These are phyloP conservation scores for Linderniella brevidens DNA, from an alignment of 257 asterid species.

Conservation along the genomic window DNA sequence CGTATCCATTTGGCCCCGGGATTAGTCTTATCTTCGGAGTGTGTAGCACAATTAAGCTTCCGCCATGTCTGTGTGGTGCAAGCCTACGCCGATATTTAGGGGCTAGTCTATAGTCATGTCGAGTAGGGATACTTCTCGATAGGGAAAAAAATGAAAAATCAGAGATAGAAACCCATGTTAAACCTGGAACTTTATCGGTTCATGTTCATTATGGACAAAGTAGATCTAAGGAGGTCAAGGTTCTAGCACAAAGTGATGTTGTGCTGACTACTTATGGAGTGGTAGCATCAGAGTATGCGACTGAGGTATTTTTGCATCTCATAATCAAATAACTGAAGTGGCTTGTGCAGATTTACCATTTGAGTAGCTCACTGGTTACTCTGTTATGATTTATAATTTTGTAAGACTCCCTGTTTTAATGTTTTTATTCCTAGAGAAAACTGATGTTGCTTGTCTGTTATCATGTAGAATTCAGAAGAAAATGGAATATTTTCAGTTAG, in stretches of 20 bases:
- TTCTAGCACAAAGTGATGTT: conserved; percentile 67
- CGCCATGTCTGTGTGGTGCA: no score
- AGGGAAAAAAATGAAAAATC: no score
- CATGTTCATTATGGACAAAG: conserved; percentile 87
- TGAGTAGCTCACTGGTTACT: no score
- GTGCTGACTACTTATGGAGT: conserved; percentile 93
- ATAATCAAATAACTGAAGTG: conserved; percentile 10
- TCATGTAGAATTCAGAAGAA: conserved; percentile 55
- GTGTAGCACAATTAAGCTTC: no score
- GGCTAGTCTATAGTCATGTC: no score
- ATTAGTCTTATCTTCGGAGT: no score
- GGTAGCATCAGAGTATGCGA: conserved; percentile 69
- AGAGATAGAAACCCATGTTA: conserved; percentile 83
- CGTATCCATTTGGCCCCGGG: no score
- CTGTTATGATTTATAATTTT: not conserved
- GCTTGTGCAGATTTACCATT: not conserved
- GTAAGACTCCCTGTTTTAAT: not conserved
- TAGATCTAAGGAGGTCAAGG: conserved; percentile 68
- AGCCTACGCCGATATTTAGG: no score
- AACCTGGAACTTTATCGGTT: conserved; percentile 58
- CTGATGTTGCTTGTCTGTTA: not conserved
- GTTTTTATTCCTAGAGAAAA: not conserved
- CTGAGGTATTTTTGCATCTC: conserved; percentile 42
- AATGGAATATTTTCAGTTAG: conserved; percentile 62
- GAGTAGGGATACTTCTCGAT: no score